These are phyloP conservation scores for Bipolaris sorokiniana DNA, from an alignment of 2,329 filamentous ascomycete genomes.

Conservation along the genomic window DNA sequence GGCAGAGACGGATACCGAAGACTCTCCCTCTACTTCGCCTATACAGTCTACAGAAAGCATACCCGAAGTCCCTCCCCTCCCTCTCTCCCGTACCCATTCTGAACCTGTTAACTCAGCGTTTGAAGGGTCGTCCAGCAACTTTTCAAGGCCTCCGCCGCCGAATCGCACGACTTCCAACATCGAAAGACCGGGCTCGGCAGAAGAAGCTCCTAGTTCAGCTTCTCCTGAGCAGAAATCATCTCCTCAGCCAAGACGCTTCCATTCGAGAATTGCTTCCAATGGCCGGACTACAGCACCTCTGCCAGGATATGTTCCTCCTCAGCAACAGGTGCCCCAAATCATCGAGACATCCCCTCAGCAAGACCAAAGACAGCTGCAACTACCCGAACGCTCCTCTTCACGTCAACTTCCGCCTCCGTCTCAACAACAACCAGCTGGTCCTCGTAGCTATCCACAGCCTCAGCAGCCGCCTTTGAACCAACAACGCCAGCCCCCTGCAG, in stretches of 20 bases:
- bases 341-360: constrained; percentile 65
- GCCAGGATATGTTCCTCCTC: constrained; percentile 52
- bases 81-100: constrained; percentile 70
- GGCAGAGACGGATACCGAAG: constrained; percentile 66
- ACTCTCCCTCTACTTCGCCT: constrained; percentile 59
- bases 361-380: constrained; percentile 43
- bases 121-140: constrained; percentile 56
- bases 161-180: constrained; percentile 35
- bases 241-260: constrained; percentile 57
- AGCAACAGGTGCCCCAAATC: constrained; percentile 60
- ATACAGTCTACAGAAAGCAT: constrained; percentile 40
- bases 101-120: constrained; percentile 63
- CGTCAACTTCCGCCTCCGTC: constrained; percentile 44
- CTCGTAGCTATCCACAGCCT: constrained; percentile 20
- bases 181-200: constrained; percentile 31
- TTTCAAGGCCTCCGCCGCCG: constrained; percentile 61
- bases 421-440: constrained; percentile 23
- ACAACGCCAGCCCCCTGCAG: constrained; percentile 30
- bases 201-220: constrained; percentile 29
- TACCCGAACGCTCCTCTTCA: constrained; percentile 61
- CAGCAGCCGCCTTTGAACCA: constrained; percentile 20
- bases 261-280: constrained; percentile 63
- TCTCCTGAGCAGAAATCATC: constrained; percentile 33
- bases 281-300: constrained; percentile 61
- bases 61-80: constrained; percentile 46